Evolutionary conservation across 805 yeast genomes (phyloP).

Genomic region (Cyberlindnera xylosilytica): DNA sequence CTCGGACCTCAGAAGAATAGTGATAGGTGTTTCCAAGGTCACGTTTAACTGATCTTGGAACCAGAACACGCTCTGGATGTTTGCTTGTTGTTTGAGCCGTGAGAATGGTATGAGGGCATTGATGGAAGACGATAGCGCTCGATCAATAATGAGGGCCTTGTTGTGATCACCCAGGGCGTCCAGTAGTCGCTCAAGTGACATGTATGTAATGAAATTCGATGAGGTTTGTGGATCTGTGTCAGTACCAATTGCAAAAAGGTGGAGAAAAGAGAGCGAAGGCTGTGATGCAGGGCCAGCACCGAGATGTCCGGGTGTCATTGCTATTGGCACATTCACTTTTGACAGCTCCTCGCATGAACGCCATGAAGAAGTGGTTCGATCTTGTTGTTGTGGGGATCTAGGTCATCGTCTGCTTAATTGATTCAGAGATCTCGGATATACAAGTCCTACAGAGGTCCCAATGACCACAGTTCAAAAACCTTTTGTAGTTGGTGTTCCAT

Average conservation of each 20-base stretch:
- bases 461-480: not conserved
- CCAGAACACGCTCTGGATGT: slow-evolving; percentile 50
- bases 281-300: too few relatives aligned
- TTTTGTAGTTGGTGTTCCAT: not conserved
- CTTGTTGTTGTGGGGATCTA: too few relatives aligned
- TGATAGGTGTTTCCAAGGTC: slow-evolving; percentile 15
- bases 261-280: not conserved
- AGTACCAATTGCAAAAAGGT: not conserved
- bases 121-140: slow-evolving; percentile 43
- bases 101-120: slow-evolving; percentile 57
- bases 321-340: too few relatives aligned
- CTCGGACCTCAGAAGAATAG: slow-evolving; percentile 26
- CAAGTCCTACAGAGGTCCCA: too few relatives aligned
- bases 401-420: too few relatives aligned
- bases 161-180: slow-evolving; percentile 27
- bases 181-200: slow-evolving; percentile 12
- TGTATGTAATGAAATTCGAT: not conserved
- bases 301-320: too few relatives aligned
- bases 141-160: slow-evolving; percentile 38
- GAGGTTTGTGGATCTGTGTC: not conserved
- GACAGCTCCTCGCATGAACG: too few relatives aligned
- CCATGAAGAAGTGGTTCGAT: too few relatives aligned
- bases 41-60: slow-evolving; percentile 29
- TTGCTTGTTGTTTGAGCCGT: slow-evolving; percentile 44
- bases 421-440: too few relatives aligned